These are phyloP conservation scores for Auricularia heimuer DNA, from an alignment of 768 basidiomycete genomes.

Conservation along the genomic window DNA sequence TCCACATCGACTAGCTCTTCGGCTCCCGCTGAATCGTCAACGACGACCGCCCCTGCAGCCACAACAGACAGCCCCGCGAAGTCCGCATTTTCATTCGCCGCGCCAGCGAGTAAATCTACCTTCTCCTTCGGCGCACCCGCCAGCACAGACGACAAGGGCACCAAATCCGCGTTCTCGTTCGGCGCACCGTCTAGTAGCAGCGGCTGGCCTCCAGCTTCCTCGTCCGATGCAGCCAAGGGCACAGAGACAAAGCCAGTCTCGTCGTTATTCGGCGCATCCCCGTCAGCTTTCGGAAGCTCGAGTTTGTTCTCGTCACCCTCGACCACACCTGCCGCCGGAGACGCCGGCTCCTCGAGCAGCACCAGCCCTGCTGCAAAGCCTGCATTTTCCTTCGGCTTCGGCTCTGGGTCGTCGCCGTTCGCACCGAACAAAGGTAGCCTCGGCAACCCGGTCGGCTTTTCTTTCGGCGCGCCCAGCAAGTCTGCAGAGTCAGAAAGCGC, in stretches of 20 bases:
- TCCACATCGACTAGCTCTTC: slow-evolving; percentile 5
- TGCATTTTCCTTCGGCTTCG: slow-evolving; percentile 19
- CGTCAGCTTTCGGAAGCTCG: slow-evolving; percentile 2
- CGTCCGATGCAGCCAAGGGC: too few species aligned
- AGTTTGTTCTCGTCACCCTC: slow-evolving; percentile 4
- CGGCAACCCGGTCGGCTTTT: slow-evolving; percentile 57
- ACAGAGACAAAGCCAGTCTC: not conserved
- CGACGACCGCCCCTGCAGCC: not conserved
- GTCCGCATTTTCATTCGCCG: slow-evolving; percentile 3
- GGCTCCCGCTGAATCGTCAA: not conserved
- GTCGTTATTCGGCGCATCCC: slow-evolving; percentile 16
- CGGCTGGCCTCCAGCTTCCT: too few species aligned
- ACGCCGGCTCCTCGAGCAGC: not conserved
- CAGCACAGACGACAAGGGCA: too few species aligned
- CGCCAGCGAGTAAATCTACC: not conserved
- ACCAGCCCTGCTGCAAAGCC: slow-evolving; percentile 6
- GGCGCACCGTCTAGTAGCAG: not conserved
- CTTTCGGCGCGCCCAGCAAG: slow-evolving; percentile 36
- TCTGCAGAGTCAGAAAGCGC: slow-evolving; percentile 14
- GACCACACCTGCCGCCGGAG: slow-evolving; percentile 10
- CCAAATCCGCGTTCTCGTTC: not conserved
- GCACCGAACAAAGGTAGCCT: slow-evolving; percentile 33
- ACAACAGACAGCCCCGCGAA: not conserved
- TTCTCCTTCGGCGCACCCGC: not conserved
- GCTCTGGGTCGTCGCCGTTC: slow-evolving; percentile 18